A percentile compares a stretch with the other conserved stretches of the same genome.
Conservation (phyloP, 257 asterid genomes). For the Euphrasia confusa region DNA sequence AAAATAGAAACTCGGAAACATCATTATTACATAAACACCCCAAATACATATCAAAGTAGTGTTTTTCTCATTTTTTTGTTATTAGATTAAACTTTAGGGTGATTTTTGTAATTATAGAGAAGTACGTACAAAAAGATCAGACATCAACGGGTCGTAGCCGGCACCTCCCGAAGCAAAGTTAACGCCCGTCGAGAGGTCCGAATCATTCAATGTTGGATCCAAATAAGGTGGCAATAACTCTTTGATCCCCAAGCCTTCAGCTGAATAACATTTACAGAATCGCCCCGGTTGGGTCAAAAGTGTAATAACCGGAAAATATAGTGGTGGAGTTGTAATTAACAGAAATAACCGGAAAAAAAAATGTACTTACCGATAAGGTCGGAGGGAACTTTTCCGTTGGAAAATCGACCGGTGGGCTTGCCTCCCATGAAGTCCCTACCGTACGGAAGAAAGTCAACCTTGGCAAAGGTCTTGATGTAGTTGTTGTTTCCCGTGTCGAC, state of each 20-base stretch:
- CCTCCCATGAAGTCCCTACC: not conserved
- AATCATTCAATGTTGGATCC: not conserved
- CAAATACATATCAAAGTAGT: too few relatives aligned
- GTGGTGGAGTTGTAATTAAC: not conserved
- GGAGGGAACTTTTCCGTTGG: not conserved
- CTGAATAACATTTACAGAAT: not conserved
- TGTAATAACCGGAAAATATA: not conserved
- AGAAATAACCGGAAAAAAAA: too few relatives aligned
- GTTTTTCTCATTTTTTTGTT: not conserved
- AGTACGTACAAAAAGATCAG: not conserved
- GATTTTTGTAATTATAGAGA: not conserved
- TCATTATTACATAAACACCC: too few relatives aligned
- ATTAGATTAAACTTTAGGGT: not conserved
- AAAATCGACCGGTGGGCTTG: not conserved
- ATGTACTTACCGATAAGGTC: not conserved
- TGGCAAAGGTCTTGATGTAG: not conserved
- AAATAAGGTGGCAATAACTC: not conserved
- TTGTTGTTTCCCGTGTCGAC: constrained; percentile 4
- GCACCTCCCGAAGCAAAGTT: not conserved
- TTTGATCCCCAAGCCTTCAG: not conserved
- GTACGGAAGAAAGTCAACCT: not conserved
- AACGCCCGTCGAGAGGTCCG: not conserved
- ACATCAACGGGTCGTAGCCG: not conserved
- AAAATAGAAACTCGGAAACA: too few relatives aligned
- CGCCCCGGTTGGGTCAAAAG: too few relatives aligned